A percentile compares a stretch with the other conserved stretches of the same genome.
phyloP scores from a whole-genome alignment of 1,139 yeast genomes.

The Taphrina populina region DNA sequence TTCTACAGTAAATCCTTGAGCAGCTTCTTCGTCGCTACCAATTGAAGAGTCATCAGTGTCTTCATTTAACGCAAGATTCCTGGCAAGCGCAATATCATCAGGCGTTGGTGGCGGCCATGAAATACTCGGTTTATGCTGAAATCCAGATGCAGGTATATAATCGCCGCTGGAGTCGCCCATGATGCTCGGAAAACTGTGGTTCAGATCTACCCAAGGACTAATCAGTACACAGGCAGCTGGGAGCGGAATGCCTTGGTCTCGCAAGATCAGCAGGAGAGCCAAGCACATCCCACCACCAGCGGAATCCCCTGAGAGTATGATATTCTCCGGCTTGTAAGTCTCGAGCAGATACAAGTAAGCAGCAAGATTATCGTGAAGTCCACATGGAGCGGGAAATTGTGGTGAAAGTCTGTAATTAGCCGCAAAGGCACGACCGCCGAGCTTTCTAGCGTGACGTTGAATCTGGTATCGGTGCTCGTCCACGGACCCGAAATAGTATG shows the following conservation, averaged over 20 bases:
- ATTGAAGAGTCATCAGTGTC: constrained; percentile 1
- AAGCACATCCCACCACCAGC: constrained; percentile 38
- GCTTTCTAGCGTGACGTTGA: constrained; percentile 35
- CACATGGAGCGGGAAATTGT: constrained; percentile 39
- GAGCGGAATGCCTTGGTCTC: constrained; percentile 37
- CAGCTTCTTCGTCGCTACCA: constrained; percentile 4
- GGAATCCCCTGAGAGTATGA: constrained; percentile 39
- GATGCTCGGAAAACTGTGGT: constrained; percentile 39
- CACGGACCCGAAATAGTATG: constrained; percentile 39
- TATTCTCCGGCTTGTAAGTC: constrained; percentile 34
- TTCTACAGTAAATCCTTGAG: constrained; percentile 19
- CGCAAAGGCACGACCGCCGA: constrained; percentile 38
- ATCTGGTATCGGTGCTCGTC: constrained; percentile 38
- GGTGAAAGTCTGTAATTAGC: constrained; percentile 39
- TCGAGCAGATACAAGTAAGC: constrained; percentile 37
- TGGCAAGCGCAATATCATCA: constrained; percentile 28
- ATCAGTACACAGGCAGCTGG: constrained; percentile 39
- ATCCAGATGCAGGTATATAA: constrained; percentile 38
- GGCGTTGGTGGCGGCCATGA: constrained; percentile 34
- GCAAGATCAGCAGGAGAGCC: constrained; percentile 30
- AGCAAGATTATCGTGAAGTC: constrained; percentile 37
- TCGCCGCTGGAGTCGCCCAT: constrained; percentile 36
- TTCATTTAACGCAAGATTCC: constrained; percentile 2
- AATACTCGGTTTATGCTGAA: constrained; percentile 33
- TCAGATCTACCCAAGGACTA: constrained; percentile 40